Base-by-base conservation (phyloP, 2,329 filamentous ascomycete species). In the Dactylonectria macrodidyma region DNA sequence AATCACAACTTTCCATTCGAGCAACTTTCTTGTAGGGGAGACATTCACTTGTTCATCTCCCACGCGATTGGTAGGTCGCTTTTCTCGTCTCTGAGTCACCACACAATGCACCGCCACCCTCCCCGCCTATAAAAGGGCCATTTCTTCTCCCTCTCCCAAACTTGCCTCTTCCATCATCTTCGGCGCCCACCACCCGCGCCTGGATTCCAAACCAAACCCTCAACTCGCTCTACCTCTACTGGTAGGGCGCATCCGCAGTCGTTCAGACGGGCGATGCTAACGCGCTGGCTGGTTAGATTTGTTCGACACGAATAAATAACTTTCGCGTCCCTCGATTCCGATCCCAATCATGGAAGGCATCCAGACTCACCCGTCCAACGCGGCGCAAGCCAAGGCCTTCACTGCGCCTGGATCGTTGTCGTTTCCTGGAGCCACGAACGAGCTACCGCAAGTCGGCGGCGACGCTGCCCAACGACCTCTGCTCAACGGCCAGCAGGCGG, bases 1-100 rank as follows among this genome's bases (percentile, higher is more conserved):
- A 56, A 44, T 55, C 44, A 65, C 47, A 62, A 51, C 56, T 63
- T 69, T 44, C 59, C 63, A 73, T 69, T 73, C 77, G 79, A 79
- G 79, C 82, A 82, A 78, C 77, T 78, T 77, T 75, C 72, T 80
- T 83, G 83, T 85, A 86, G 94, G 94, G 93, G 95, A 97, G 92
- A 95, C 95, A 97, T 97, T 97, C 84, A 92, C 82, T 97, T 97
- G 95, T 97, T 94, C 86, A 93, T 97, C 95, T 97, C 94, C 93
- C 89, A 84, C 88, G 88, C 89, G 88, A 82, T 89, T 85, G 88
- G 89, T 91, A 90, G 82, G 87, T 80, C 52, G 66, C 65, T 68
- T 75, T 69, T 67, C 72, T 68, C 24, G 63, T 64, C 67, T 71
- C 69, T 74, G 67, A 74, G 63, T 73, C 74, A 44, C 41, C 8